phyloP scores from a whole-genome alignment of 257 asterid species.

The Solanum stenotomum region DNA sequence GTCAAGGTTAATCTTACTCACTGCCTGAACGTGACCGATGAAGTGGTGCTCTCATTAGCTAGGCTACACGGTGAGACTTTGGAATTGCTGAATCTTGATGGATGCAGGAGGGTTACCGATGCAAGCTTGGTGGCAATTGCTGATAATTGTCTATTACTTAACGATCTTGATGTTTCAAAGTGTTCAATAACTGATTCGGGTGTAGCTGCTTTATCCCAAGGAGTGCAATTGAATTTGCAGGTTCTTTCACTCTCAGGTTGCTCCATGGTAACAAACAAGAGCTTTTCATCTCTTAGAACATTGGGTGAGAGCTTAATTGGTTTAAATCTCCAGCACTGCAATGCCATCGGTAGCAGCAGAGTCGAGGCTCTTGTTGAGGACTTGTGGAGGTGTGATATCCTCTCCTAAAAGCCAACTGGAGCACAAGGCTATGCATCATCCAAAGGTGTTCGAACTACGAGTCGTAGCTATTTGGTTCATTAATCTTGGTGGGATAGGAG shows the following conservation, averaged over 20 bases:
- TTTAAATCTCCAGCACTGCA: conserved; percentile 70
- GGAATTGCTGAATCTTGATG: conserved; percentile 65
- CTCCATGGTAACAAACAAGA: conserved; percentile 51
- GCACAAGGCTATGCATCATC: background rate
- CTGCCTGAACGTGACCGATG: conserved; percentile 58
- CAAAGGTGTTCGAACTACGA: background rate
- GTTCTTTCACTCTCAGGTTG: conserved; percentile 75
- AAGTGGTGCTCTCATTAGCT: conserved; percentile 39
- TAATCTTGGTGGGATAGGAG: background rate
- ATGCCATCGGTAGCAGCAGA: conserved; percentile 38
- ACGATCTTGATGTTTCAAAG: conserved; percentile 68
- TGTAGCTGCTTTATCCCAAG: conserved; percentile 47
- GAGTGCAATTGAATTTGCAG: conserved; percentile 50
- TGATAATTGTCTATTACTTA: conserved; percentile 42
- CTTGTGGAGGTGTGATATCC: conserved; percentile 85
- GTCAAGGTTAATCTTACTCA: conserved; percentile 55
- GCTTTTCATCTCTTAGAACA: conserved; percentile 44
- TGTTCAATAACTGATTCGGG: conserved; percentile 70
- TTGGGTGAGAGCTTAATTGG: conserved; percentile 58
- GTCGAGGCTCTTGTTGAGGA: conserved; percentile 56
- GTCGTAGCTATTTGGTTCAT: background rate
- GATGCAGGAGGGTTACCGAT: conserved; percentile 64
- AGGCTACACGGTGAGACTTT: conserved; percentile 53
- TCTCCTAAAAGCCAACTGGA: conserved; percentile 25
- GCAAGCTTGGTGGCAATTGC: conserved; percentile 57